Percentiles rank a stretch among this genome's conserved stretches.
Evolutionary conservation across 2,329 filamentous ascomycete genomes (phyloP).

Genomic region (Aspergillus aculeatus): DNA sequence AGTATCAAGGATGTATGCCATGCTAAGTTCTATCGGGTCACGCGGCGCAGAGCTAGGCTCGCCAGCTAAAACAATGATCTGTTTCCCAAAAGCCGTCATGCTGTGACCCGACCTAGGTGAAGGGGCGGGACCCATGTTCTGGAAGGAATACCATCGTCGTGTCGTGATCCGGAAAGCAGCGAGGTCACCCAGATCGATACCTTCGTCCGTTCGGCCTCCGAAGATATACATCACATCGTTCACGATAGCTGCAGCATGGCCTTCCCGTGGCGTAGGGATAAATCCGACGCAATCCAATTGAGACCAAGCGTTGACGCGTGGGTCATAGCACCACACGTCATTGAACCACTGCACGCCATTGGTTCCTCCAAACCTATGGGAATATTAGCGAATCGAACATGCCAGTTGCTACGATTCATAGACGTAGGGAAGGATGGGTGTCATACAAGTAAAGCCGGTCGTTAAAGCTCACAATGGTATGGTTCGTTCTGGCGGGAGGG

Average conservation of each 20-base stretch:
- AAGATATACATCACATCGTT: slow-evolving; percentile 99
- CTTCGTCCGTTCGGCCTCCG: slow-evolving; percentile 91
- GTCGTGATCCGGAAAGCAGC: slow-evolving; percentile 81
- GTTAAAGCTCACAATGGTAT: slow-evolving; percentile 85
- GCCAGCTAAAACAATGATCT: slow-evolving; percentile 86
- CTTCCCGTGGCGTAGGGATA: slow-evolving; percentile 89
- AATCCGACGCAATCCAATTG: slow-evolving; percentile 96
- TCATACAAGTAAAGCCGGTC: slow-evolving; percentile 89
- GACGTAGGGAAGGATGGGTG: slow-evolving; percentile 20
- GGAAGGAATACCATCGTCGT: slow-evolving; percentile 96
- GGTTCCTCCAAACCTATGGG: slow-evolving; percentile 83
- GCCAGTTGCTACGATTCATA: background rate
- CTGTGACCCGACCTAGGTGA: slow-evolving; percentile 93
- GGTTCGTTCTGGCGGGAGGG: slow-evolving; percentile 90
- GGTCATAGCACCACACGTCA: slow-evolving; percentile 96
- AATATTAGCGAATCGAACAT: slow-evolving; percentile 4
- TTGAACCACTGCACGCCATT: slow-evolving; percentile 98
- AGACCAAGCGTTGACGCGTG: slow-evolving; percentile 75
- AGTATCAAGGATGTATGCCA: slow-evolving; percentile 91
- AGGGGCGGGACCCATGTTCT: slow-evolving; percentile 97
- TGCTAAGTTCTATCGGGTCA: slow-evolving; percentile 77
- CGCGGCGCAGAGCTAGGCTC: slow-evolving; percentile 86
- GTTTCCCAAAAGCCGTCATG: slow-evolving; percentile 93
- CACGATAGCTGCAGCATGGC: slow-evolving; percentile 88
- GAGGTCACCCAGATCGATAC: slow-evolving; percentile 85